Percentiles rank a stretch among this genome's conserved stretches.
These are phyloP conservation scores for Kickxella alabastrina DNA, from an alignment of 192 early-diverging fungal genomes.

Conservation along the genomic window DNA sequence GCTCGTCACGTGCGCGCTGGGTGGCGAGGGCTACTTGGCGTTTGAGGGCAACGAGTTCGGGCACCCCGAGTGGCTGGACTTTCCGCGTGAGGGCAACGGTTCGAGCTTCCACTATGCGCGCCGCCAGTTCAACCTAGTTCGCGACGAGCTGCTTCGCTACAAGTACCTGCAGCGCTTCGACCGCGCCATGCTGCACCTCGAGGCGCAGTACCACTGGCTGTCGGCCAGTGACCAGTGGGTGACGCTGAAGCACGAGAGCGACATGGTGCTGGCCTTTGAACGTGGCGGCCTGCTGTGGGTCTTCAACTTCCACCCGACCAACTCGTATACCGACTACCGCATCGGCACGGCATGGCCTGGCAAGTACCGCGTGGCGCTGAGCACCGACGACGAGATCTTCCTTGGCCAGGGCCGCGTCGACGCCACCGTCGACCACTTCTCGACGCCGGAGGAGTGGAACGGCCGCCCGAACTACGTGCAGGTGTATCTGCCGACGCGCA, in stretches of 20 bases:
- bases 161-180: constrained; percentile 92
- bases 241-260: constrained; percentile 82
- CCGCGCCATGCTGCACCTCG: constrained; percentile 74
- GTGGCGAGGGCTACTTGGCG: constrained; percentile 93
- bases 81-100: constrained; percentile 90
- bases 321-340: constrained; percentile 85
- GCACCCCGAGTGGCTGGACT: constrained; percentile 99
- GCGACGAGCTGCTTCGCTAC: constrained; percentile 84
- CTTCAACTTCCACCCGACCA: constrained; percentile 90
- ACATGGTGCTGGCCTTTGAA: constrained; percentile 94
- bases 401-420: constrained; percentile 80
- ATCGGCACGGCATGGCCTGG: constrained; percentile 71
- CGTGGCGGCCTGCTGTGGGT: constrained; percentile 84
- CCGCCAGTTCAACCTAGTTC: constrained; percentile 93
- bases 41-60: constrained; percentile 99
- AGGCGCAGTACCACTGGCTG: constrained; percentile 70
- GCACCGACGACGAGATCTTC: constrained; percentile 73
- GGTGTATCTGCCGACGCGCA: constrained; percentile 74
- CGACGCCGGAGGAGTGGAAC: constrained; percentile 71
- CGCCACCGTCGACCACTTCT: constrained; percentile 57
- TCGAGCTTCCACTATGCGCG: constrained; percentile 90
- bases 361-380: constrained; percentile 69
- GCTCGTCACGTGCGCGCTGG: constrained; percentile 82
- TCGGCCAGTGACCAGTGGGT: constrained; percentile 74
- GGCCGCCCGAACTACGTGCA: constrained; percentile 73